A percentile compares a stretch with the other conserved stretches of the same genome.
These are phyloP conservation scores for Dendrobium officinale DNA, from an alignment of 106 monocot genomes.

Conservation along the genomic window DNA sequence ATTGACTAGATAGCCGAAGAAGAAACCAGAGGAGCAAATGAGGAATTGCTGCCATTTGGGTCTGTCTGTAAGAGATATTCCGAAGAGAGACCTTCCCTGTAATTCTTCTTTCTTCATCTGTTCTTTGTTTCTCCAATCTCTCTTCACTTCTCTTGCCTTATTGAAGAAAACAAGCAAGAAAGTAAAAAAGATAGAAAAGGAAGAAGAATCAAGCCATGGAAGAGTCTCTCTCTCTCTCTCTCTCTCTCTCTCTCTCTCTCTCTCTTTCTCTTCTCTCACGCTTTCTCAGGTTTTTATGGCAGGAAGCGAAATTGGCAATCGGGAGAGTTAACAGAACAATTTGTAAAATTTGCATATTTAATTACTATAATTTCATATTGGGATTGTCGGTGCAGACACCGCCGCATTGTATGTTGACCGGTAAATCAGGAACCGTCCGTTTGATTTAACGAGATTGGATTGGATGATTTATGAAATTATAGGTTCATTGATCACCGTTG, in stretches of 20 bases:
- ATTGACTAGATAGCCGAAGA: slow-evolving; percentile 96
- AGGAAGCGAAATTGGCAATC: background rate
- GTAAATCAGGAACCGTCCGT: background rate
- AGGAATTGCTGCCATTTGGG: slow-evolving; percentile 91
- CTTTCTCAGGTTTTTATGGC: background rate
- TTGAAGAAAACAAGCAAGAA: background rate
- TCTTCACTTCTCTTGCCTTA: background rate
- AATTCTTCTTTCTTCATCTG: slow-evolving; percentile 45
- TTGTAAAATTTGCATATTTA: background rate
- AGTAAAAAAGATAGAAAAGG: background rate
- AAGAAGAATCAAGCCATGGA: background rate
- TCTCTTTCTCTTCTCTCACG: background rate
- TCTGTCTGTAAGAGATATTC: slow-evolving; percentile 53
- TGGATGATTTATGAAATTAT: background rate
- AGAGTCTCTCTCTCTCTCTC: background rate
- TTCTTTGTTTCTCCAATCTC: background rate
- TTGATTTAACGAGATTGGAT: background rate
- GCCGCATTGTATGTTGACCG: background rate
- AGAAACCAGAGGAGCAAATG: slow-evolving; percentile 86
- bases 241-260: background rate
- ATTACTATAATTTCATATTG: background rate
- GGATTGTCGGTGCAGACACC: background rate
- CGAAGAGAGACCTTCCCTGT: slow-evolving; percentile 74
- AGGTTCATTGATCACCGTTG: background rate
- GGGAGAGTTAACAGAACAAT: background rate